A percentile compares a stretch with the other conserved stretches of the same genome.
These are phyloP conservation scores for Curvularia verruculosa DNA, from an alignment of 2,329 filamentous ascomycete species.

Conservation along the genomic window DNA sequence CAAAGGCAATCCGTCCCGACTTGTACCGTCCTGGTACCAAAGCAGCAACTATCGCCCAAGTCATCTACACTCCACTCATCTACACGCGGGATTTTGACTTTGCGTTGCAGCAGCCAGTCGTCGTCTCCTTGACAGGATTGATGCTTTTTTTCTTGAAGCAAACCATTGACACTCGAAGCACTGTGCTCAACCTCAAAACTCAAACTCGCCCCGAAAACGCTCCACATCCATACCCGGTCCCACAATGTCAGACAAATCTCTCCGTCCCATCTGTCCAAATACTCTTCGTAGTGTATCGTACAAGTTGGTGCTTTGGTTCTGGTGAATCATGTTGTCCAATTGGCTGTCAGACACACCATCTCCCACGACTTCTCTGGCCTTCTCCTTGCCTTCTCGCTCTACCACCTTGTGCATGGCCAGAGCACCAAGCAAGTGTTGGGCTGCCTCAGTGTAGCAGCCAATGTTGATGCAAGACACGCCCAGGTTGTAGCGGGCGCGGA, in stretches of 20 bases:
- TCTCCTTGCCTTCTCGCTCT: slow-evolving; percentile 81
- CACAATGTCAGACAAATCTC: slow-evolving; percentile 87
- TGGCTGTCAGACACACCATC: slow-evolving; percentile 69
- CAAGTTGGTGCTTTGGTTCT: slow-evolving; percentile 95
- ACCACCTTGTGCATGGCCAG: slow-evolving; percentile 95
- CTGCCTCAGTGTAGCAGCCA: slow-evolving; percentile 90
- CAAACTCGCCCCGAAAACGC: slow-evolving; percentile 86
- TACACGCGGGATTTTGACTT: slow-evolving; percentile 15
- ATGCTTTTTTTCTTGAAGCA: background rate
- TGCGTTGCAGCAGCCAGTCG: slow-evolving; percentile 26
- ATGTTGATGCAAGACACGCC: slow-evolving; percentile 98
- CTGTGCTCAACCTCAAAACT: slow-evolving; percentile 64
- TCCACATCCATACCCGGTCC: slow-evolving; percentile 90
- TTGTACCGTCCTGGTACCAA: slow-evolving; percentile 36
- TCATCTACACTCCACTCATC: slow-evolving; percentile 24
- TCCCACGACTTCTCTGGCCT: slow-evolving; percentile 78
- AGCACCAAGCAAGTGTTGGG: slow-evolving; percentile 88
- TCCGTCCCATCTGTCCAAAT: slow-evolving; percentile 93
- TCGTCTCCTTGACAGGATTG: slow-evolving; percentile 10
- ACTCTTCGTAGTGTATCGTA: slow-evolving; percentile 93
- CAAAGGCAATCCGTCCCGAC: slow-evolving; percentile 33
- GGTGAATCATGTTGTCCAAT: slow-evolving; percentile 84
- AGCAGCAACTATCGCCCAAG: slow-evolving; percentile 40
- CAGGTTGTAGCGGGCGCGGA: slow-evolving; percentile 94
- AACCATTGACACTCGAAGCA: background rate